Evolutionary conservation across 2,329 filamentous ascomycete species (phyloP), one percentile per base, ranked within the genome.

Genomic region (Fusarium dlaminii): DNA sequence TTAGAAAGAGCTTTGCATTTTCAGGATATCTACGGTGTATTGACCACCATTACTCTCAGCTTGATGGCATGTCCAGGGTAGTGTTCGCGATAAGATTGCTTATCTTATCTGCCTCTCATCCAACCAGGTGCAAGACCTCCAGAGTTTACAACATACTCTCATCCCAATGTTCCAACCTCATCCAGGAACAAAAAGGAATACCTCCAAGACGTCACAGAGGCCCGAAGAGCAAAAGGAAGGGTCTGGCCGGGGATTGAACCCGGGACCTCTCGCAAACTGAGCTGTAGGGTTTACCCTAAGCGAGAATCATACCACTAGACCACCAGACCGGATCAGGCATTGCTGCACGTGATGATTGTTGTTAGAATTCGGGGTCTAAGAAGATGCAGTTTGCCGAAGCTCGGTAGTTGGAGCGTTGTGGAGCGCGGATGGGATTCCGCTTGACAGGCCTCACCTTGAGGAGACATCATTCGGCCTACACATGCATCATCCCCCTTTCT

Each of bases 291-390:
- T 74, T 76, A 80, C 89, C 89, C 89, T 91, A 90, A 90, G 89
- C 89, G 88, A 90, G 89, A 90, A 91, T 90, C 88, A 90, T 91
- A 90, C 88, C 89, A 87, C 88, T 89, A 90, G 88, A 89, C 87
- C 87, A 89, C 81, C 83, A 83, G 83, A 84, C 83, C 84, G 32
- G 46, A 15, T 18, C 29, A 60, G 15, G 12, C 30, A 60, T 22
- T 30, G 2, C 3, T 15, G 56, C 62, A 65, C 55, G 62, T 62
- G 64, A 45, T 30, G 36, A 10, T 30, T 49, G 9, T 60, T 48
- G 30, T 15, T 37, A 3, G 10, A n/a, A 2, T 15, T 29, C 4
- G 13, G 24, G 9, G 20, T 0, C 20, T 39, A 54, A 39, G 51
- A 39, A 2, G 24, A 29, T n/a, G 14, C 2, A 1, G 8, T 29